phyloP scores from a whole-genome alignment of 2,329 filamentous ascomycete genomes.

The Lomentospora prolificans region DNA sequence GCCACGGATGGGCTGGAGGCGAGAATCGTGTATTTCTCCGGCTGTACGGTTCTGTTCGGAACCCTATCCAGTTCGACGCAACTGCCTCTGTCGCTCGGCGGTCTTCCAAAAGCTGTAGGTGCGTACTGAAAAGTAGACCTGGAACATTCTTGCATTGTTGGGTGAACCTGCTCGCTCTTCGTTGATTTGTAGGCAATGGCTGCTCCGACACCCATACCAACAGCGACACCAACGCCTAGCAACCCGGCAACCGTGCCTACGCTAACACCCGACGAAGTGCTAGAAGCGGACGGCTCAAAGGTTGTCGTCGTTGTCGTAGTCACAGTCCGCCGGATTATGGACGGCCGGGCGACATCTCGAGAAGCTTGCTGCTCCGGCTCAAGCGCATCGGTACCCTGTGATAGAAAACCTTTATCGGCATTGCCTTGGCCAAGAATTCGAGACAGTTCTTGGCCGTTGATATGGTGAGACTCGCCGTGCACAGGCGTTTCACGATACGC shows the following conservation, averaged over 20 bases:
- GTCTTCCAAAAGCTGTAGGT: background rate
- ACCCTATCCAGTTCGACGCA: background rate
- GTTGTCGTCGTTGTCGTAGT: slow-evolving; percentile 6
- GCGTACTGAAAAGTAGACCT: background rate
- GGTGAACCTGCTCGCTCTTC: slow-evolving; percentile 6
- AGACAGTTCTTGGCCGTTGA: no score
- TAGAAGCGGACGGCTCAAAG: background rate
- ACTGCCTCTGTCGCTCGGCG: background rate
- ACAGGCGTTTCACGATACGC: no score
- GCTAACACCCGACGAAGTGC: background rate
- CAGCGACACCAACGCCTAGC: slow-evolving; percentile 10
- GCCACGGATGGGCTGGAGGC: background rate
- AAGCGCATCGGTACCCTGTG: background rate
- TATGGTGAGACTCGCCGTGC: no score
- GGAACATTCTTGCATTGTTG: background rate
- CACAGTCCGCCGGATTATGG: slow-evolving; percentile 1
- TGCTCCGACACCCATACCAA: slow-evolving; percentile 9
- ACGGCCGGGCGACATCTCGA: background rate
- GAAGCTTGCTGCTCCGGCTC: background rate
- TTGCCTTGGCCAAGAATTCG: background rate
- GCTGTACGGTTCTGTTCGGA: background rate
- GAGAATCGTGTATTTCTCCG: background rate
- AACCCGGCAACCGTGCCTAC: slow-evolving; percentile 9
- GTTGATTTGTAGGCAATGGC: slow-evolving; percentile 11
- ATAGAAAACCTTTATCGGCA: no score